Conservation (phyloP, 352 stramenopile species). For the Aphanomyces astaci region DNA sequence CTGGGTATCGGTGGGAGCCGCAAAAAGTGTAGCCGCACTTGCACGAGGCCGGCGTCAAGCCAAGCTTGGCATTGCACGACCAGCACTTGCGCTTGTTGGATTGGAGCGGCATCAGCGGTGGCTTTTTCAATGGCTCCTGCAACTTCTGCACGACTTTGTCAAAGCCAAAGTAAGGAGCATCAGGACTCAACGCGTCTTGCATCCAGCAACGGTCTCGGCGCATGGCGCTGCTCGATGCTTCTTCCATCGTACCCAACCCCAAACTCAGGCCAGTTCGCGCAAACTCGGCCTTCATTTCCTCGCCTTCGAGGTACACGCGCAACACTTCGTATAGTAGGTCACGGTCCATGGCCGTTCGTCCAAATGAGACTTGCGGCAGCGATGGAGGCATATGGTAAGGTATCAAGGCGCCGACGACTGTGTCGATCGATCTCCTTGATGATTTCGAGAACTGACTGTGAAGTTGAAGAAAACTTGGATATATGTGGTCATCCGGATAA, state of each 20-base stretch:
- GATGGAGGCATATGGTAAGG: background rate
- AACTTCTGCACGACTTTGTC: constrained; percentile 12
- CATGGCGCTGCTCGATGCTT: background rate
- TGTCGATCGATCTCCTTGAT: constrained; percentile 6
- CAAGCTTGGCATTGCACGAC: constrained; percentile 79
- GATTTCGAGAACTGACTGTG: constrained; percentile 17
- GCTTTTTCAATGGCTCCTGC: background rate
- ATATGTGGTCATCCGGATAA: constrained; percentile 13
- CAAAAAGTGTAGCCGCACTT: constrained; percentile 88
- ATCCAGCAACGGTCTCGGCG: constrained; percentile 16
- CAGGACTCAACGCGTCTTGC: constrained; percentile 7
- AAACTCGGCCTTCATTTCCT: constrained; percentile 21
- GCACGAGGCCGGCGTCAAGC: constrained; percentile 73
- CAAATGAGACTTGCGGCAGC: background rate
- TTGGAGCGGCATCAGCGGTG: constrained; percentile 36
- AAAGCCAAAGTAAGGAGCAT: constrained; percentile 15
- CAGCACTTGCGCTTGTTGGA: constrained; percentile 87
- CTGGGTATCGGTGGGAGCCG: constrained; percentile 79
- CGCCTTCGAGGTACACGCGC: constrained; percentile 19
- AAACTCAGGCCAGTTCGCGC: constrained; percentile 4
- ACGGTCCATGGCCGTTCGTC: constrained; percentile 7
- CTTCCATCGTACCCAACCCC: constrained; percentile 13
- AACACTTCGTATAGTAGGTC: constrained; percentile 21
- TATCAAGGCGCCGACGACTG: constrained; percentile 3
- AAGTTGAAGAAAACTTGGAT: constrained; percentile 11